These are phyloP conservation scores for Arthroderma sp. DNA, from an alignment of 2,329 filamentous ascomycete genomes.

Conservation along the genomic window DNA sequence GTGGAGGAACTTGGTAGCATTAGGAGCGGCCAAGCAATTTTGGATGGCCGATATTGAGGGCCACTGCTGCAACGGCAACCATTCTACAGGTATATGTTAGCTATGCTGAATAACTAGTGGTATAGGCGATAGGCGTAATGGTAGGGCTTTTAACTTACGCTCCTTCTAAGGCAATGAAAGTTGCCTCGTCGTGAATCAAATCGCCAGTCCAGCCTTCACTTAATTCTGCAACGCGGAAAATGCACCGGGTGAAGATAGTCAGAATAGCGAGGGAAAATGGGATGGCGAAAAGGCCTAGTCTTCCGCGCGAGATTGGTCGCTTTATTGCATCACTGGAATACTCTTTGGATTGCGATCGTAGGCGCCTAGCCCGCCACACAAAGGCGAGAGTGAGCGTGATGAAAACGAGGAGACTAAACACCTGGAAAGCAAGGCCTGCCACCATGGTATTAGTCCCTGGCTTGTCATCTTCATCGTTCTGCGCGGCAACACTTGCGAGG, in stretches of 20 bases:
- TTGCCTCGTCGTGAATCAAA: conserved; percentile 37
- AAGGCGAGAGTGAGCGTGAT: conserved; percentile 40
- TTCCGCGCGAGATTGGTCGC: conserved; percentile 16
- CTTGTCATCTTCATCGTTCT: conserved; percentile 18
- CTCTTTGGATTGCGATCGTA: conserved; percentile 5
- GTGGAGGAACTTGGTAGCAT: no score
- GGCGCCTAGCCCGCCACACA: conserved; percentile 13
- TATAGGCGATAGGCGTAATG: not conserved
- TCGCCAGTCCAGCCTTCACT: conserved; percentile 34
- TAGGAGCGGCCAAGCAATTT: conserved; percentile 1
- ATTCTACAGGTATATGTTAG: conserved; percentile 4
- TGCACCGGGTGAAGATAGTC: conserved; percentile 35
- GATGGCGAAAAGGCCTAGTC: conserved; percentile 24
- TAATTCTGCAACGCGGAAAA: conserved; percentile 40
- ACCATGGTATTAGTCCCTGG: conserved; percentile 51
- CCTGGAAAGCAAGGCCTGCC: conserved; percentile 50
- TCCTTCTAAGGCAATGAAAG: conserved; percentile 43
- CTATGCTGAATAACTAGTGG: not conserved
- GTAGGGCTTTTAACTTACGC: conserved; percentile 12
- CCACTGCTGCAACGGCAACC: conserved; percentile 7
- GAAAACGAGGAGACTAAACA: conserved; percentile 45
- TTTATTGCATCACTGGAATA: not conserved
- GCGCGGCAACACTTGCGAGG: conserved; percentile 15
- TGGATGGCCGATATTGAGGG: conserved; percentile 8
- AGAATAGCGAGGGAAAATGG: conserved; percentile 30